Conservation (phyloP, 805 yeast species). For the Middelhovenomyces tepae region DNA sequence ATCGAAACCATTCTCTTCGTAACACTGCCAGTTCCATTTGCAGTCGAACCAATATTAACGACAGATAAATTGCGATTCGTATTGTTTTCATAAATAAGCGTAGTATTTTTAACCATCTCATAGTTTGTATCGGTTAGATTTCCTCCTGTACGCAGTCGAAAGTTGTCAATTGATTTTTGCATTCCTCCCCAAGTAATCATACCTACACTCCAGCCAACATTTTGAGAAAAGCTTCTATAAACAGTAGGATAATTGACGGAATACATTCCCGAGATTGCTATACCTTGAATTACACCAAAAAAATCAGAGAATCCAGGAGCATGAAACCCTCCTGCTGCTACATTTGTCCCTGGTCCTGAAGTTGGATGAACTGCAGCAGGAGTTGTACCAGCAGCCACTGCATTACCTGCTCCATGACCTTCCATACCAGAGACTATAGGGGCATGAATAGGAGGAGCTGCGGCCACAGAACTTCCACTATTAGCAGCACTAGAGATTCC, state of each 20-base stretch:
- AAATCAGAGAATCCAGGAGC: conserved; percentile 24
- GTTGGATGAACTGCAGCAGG: conserved; percentile 1
- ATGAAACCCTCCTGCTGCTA: conserved; percentile 12
- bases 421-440: conserved; percentile 7
- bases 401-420: conserved; percentile 10
- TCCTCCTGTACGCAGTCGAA: conserved; percentile 25
- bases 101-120: conserved; percentile 10
- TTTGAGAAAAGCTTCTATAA: conserved; percentile 23
- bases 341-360: conserved; percentile 6
- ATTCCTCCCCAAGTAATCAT: conserved; percentile 24
- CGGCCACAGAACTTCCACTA: conserved; percentile 4
- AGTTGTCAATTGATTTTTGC: conserved; percentile 23
- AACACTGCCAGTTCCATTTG: not conserved
- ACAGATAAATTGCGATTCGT: conserved; percentile 9
- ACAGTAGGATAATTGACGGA: conserved; percentile 26
- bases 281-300: conserved; percentile 23
- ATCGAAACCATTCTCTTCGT: too few relatives aligned
- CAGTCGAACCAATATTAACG: not conserved
- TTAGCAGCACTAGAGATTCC: conserved; percentile 13
- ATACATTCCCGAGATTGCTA: conserved; percentile 27
- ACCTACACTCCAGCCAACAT: conserved; percentile 28
- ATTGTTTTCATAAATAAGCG: conserved; percentile 11
- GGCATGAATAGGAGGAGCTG: conserved; percentile 5
- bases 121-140: conserved; percentile 16
- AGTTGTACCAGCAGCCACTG: conserved; percentile 4